A percentile compares a stretch with the other conserved stretches of the same genome.
phyloP scores from a whole-genome alignment of 805 yeast species.

The Saccharomycopsis babjevae region DNA sequence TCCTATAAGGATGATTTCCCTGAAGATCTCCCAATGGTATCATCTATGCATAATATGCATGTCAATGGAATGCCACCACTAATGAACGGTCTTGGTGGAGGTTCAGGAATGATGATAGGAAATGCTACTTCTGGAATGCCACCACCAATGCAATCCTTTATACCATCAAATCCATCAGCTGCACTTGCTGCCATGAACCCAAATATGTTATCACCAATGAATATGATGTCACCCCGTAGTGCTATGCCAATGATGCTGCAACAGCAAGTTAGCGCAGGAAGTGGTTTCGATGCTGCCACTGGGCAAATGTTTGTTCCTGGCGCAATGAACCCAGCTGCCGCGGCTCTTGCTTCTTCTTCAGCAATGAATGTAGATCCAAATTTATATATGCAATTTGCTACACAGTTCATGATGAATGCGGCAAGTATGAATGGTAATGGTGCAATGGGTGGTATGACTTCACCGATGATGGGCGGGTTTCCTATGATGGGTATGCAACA shows the following conservation, averaged over 20 bases:
- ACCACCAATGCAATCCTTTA: constrained; percentile 1
- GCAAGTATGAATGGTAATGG: background rate
- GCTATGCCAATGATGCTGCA: constrained; percentile 2
- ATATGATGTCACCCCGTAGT: background rate
- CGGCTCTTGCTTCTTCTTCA: constrained; percentile 2
- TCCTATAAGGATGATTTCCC: constrained; percentile 46
- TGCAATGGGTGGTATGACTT: background rate
- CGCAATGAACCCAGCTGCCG: constrained; percentile 10
- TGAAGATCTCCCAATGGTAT: constrained; percentile 12
- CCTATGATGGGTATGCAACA: constrained; percentile 3
- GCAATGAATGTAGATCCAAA: constrained; percentile 1
- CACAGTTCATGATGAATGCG: background rate
- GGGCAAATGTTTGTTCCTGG: background rate
- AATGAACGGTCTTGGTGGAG: constrained; percentile 1
- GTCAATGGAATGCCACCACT: background rate
- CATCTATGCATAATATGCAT: background rate
- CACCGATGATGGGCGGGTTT: constrained; percentile 1
- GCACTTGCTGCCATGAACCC: constrained; percentile 6
- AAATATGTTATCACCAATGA: background rate
- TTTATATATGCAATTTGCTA: constrained; percentile 1
- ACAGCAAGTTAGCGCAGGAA: background rate
- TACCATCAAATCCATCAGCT: constrained; percentile 2
- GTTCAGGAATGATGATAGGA: background rate
- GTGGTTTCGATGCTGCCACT: background rate
- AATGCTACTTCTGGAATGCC: constrained; percentile 2